Percentiles rank a stretch among this genome's conserved stretches.
Evolutionary conservation across 768 basidiomycete genomes (phyloP).

Genomic region (Gautieria morchelliformis): DNA sequence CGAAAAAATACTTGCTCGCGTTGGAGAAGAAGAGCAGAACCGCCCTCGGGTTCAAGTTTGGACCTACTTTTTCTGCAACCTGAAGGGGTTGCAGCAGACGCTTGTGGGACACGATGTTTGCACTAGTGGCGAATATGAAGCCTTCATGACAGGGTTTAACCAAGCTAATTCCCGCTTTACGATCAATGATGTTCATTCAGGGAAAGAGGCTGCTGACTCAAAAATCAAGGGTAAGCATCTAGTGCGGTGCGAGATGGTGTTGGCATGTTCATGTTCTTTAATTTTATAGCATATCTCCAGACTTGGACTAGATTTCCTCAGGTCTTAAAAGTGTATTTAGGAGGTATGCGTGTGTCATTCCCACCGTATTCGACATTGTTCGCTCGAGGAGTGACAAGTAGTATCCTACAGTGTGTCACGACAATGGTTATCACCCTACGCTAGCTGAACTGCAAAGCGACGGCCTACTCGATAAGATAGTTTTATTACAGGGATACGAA

Average conservation of each 20-base stretch:
- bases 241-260: not conserved
- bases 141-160: slow-evolving; percentile 62
- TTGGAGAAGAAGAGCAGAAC: slow-evolving; percentile 53
- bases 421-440: slow-evolving; percentile 45
- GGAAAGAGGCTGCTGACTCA: slow-evolving; percentile 66
- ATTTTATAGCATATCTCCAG: slow-evolving; percentile 50
- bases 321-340: slow-evolving; percentile 64
- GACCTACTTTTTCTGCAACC: slow-evolving; percentile 9
- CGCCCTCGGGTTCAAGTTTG: slow-evolving; percentile 27
- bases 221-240: slow-evolving; percentile 55
- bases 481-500: slow-evolving; percentile 44
- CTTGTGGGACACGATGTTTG: slow-evolving; percentile 9
- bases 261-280: not conserved
- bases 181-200: slow-evolving; percentile 60
- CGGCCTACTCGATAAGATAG: slow-evolving; percentile 56
- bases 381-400: not conserved
- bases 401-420: slow-evolving; percentile 38
- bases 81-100: slow-evolving; percentile 5
- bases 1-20: slow-evolving; percentile 22
- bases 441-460: slow-evolving; percentile 50
- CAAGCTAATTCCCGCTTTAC: slow-evolving; percentile 57
- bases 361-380: not conserved
- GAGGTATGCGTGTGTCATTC: slow-evolving; percentile 33
- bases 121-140: slow-evolving; percentile 37
- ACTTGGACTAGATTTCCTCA: slow-evolving; percentile 66